A percentile compares a stretch with the other conserved stretches of the same genome.
Evolutionary conservation across 768 basidiomycete species (phyloP).

Genomic region (Leccinum pellstonianum): DNA sequence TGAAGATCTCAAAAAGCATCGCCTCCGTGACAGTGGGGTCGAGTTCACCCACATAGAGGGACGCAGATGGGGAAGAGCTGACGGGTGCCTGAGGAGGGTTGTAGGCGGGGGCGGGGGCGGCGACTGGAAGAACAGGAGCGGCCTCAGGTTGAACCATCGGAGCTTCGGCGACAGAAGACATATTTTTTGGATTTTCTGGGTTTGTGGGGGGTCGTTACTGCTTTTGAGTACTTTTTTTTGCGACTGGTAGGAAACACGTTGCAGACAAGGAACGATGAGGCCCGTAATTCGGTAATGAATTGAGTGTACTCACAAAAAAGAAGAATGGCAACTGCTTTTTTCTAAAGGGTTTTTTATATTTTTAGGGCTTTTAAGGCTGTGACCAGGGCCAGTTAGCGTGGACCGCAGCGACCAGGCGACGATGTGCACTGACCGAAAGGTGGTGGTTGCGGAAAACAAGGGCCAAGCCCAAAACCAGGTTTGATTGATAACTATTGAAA

Average conservation of each 20-base stretch:
- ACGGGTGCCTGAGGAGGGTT: conserved; percentile 51
- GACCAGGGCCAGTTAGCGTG: conserved; percentile 20
- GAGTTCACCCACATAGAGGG: conserved; percentile 98
- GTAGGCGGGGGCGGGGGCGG: conserved; percentile 49
- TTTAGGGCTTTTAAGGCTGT: conserved; percentile 58
- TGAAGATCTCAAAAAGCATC: conserved; percentile 99
- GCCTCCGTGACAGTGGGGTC: conserved; percentile 98
- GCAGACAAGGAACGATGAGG: conserved; percentile 15
- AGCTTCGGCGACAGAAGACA: conserved; percentile 62
- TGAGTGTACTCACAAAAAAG: conserved; percentile 56
- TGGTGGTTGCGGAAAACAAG: conserved; percentile 61
- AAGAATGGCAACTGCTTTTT: conserved; percentile 76
- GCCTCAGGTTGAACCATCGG: conserved; percentile 51
- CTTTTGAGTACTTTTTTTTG: conserved; percentile 83
- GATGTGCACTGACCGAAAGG: conserved; percentile 51
- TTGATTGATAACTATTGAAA: conserved; percentile 36
- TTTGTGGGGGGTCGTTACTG: conserved; percentile 87
- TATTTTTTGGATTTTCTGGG: conserved; percentile 44
- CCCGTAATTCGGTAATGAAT: conserved; percentile 11
- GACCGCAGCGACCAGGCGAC: conserved; percentile 10
- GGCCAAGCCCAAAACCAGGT: conserved; percentile 17
- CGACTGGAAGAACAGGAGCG: conserved; percentile 36
- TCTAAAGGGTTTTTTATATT: conserved; percentile 62
- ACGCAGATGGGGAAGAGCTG: conserved; percentile 77
- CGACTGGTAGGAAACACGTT: conserved; percentile 36